Percentiles rank a stretch among this genome's conserved stretches.
Evolutionary conservation across 805 yeast genomes (phyloP).

Genomic region (Isabelozyma heimii): DNA sequence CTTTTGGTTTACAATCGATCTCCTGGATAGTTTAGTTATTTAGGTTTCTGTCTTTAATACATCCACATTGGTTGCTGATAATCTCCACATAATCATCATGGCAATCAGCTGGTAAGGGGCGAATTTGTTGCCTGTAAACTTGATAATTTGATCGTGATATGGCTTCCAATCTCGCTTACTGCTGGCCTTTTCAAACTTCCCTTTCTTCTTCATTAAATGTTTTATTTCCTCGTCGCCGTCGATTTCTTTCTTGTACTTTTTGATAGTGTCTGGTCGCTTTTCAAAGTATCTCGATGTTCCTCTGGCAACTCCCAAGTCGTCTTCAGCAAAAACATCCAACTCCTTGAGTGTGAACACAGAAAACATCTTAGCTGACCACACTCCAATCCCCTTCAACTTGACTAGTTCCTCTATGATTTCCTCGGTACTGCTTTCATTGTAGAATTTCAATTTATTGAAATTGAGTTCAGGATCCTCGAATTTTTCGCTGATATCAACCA

Average conservation of each 20-base stretch:
- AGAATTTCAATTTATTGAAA: constrained; percentile 31
- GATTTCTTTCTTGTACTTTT: constrained; percentile 37
- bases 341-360: constrained; percentile 65
- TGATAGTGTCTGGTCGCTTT: constrained; percentile 48
- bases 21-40: neutral
- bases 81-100: constrained; percentile 73
- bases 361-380: constrained; percentile 92
- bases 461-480: constrained; percentile 41
- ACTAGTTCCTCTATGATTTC: constrained; percentile 49
- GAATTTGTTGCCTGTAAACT: constrained; percentile 54
- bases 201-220: constrained; percentile 29
- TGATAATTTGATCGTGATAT: constrained; percentile 56
- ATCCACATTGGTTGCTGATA: constrained; percentile 56
- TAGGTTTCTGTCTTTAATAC: constrained; percentile 22
- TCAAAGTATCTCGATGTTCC: constrained; percentile 68
- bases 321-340: constrained; percentile 68
- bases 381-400: constrained; percentile 67
- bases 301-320: constrained; percentile 82
- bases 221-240: constrained; percentile 32
- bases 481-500: constrained; percentile 51
- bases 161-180: constrained; percentile 65
- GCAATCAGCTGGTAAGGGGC: constrained; percentile 66
- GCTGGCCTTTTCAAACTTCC: constrained; percentile 32
- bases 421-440: constrained; percentile 37
- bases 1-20: neutral